Conservation (phyloP, 768 basidiomycete genomes). For the Tricholoma furcatifolium region DNA sequence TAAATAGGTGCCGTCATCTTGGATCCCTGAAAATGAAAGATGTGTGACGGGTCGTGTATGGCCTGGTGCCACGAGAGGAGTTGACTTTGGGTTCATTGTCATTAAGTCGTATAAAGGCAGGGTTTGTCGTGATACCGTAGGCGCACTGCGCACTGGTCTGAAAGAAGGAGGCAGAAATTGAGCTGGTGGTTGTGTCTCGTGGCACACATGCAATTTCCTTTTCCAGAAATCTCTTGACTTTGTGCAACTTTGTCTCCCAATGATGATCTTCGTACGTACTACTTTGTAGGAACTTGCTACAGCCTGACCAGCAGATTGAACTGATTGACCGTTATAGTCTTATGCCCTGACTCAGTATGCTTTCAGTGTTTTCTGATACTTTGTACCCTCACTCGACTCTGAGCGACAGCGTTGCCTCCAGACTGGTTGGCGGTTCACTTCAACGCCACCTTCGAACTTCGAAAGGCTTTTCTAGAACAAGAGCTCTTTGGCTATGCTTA, state of each 20-base stretch:
- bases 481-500: no score
- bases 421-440: no score
- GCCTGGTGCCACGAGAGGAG: conserved; percentile 81
- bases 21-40: conserved; percentile 86
- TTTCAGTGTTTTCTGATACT: no score
- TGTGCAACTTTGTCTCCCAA: conserved; percentile 11
- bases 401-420: no score
- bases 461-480: no score
- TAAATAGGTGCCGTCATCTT: conserved; percentile 83
- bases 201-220: conserved; percentile 17
- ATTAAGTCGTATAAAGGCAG: conserved; percentile 39
- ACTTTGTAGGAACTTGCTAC: no score
- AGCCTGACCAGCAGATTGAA: no score
- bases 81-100: conserved; percentile 63
- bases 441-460: no score
- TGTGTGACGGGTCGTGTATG: conserved; percentile 90
- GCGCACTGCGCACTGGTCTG: conserved; percentile 51
- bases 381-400: no score
- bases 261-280: no score
- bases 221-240: conserved; percentile 13
- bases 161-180: conserved; percentile 14
- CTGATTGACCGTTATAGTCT: no score
- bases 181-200: conserved; percentile 13
- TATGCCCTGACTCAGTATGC: no score
- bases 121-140: conserved; percentile 40